These are phyloP conservation scores for Emergomyces orientalis DNA, from an alignment of 2,329 filamentous ascomycete genomes.

Conservation along the genomic window DNA sequence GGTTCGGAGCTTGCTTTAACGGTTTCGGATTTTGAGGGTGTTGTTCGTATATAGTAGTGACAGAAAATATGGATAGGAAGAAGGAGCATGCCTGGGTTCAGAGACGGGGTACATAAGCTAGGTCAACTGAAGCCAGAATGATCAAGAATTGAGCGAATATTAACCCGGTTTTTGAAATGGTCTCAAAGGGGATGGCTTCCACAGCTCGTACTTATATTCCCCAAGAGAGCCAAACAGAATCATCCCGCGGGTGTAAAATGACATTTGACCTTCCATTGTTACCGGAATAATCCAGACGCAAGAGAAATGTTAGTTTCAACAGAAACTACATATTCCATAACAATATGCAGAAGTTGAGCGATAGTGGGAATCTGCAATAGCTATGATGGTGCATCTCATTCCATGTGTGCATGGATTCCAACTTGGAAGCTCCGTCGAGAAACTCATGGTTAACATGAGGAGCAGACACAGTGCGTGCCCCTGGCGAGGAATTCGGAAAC, in stretches of 20 bases:
- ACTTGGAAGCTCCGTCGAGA: too few relatives aligned
- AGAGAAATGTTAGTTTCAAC: background rate
- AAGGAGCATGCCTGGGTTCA: background rate
- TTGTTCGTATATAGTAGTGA: background rate
- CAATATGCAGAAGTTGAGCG: background rate
- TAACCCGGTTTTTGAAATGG: background rate
- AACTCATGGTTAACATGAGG: too few relatives aligned
- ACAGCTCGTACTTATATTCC: background rate
- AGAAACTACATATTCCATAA: background rate
- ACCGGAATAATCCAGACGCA: background rate
- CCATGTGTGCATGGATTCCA: too few relatives aligned
- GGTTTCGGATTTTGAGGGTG: background rate
- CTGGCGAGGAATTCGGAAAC: too few relatives aligned
- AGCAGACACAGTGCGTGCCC: too few relatives aligned
- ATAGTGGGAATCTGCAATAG: background rate
- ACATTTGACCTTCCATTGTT: background rate
- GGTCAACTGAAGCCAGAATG: background rate
- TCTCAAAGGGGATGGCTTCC: background rate
- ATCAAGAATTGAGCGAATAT: background rate
- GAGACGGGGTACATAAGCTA: too few relatives aligned
- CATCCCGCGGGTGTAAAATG: background rate
- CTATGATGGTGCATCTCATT: too few relatives aligned
- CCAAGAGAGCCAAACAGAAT: background rate
- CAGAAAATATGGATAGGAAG: background rate
- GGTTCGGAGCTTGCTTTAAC: background rate